Base-by-base conservation (phyloP, 805 yeast genomes). In the Brettanomyces nanus region DNA sequence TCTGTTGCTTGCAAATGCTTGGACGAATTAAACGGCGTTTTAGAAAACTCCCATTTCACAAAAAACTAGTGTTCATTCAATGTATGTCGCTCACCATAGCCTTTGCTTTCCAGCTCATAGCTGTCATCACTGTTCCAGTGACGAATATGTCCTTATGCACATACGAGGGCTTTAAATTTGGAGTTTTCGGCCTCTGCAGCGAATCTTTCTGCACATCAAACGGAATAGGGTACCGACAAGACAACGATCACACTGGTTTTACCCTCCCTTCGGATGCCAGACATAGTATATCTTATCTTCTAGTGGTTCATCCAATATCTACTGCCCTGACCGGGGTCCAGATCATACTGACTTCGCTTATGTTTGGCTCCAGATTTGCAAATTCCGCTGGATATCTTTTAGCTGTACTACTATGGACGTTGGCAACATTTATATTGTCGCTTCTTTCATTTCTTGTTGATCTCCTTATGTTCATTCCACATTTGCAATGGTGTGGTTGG, bases 401-500 rank as follows among this genome's bases (percentile, higher is more conserved):
- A 39, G 48, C 70, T 15, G 58, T 77, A 47, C 66, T 82, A 27
- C 47, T 80, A 2, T 65, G 82, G 58, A 69, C 86, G 2, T 54
- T 84, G 31, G 77, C 86, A 2, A 67, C 86, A 0, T 85, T 87
- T 48, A 53, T 89, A 40, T 65, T 82, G 30, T 65, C 84, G 1
- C 59, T 89, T 35, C 64, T 90, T 36, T 79, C 89, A 5, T 84
- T 90, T 46, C 62, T 89, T 42, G 85, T 85, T 3, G 97, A 90
- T 55, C 73, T 89, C 28, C 58, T 89, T 29, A 58, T 90, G 36
- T 90, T 90, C 50, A 70, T 80, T 2, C 84, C 89, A 2, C 76
- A 77, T 52, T 61, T 90, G 38, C 70, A 75, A 38, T 87, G 86
- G 78, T 72, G 80, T 32, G 95, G 95, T 19, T 90, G 97, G 97